These are phyloP conservation scores for Amanita jacksonii DNA, from an alignment of 768 basidiomycete species.

Conservation along the genomic window DNA sequence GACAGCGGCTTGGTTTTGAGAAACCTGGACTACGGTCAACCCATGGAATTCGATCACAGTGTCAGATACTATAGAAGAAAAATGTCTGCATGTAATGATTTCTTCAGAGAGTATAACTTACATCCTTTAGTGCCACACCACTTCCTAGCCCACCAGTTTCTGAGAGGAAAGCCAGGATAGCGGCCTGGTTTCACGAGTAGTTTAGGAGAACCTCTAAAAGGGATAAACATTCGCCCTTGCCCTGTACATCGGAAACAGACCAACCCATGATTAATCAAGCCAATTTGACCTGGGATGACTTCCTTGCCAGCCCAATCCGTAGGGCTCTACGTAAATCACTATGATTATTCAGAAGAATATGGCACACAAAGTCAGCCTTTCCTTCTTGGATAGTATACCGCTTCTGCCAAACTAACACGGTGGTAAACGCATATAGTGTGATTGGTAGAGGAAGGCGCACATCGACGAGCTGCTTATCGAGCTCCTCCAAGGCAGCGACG, in stretches of 20 bases:
- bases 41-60: slow-evolving; percentile 76
- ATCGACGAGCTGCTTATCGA: slow-evolving; percentile 50
- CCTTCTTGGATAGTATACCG: slow-evolving; percentile 57
- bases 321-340: slow-evolving; percentile 22
- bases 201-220: slow-evolving; percentile 60
- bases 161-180: slow-evolving; percentile 65
- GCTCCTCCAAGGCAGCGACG: slow-evolving; percentile 57
- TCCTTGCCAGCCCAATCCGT: slow-evolving; percentile 64
- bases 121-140: slow-evolving; percentile 63
- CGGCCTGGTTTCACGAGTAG: slow-evolving; percentile 65
- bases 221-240: neutral
- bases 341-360: slow-evolving; percentile 7
- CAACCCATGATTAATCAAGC: slow-evolving; percentile 65
- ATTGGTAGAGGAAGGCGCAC: slow-evolving; percentile 23
- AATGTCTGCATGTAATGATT: no score
- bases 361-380: neutral
- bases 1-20: slow-evolving; percentile 73
- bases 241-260: slow-evolving; percentile 2
- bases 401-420: slow-evolving; percentile 40
- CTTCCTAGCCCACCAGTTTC: slow-evolving; percentile 81
- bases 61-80: slow-evolving; percentile 52
- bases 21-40: slow-evolving; percentile 77
- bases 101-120: slow-evolving; percentile 27
- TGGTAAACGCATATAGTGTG: slow-evolving; percentile 3
- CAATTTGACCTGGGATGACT: slow-evolving; percentile 61